Base-by-base conservation (phyloP, 495 filamentous ascomycete genomes). In the Lasiosphaeria hispida region DNA sequence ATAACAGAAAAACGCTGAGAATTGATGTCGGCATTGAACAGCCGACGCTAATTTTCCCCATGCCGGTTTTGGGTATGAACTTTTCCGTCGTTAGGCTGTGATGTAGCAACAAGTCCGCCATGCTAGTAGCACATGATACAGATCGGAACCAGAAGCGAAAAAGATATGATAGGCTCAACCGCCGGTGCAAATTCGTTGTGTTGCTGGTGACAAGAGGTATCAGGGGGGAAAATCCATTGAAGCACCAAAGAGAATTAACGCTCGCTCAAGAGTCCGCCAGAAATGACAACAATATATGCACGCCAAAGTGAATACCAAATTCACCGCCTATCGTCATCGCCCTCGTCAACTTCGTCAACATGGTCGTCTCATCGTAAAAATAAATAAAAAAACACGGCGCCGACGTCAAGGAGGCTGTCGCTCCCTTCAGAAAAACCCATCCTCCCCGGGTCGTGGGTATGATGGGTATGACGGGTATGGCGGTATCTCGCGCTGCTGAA, bases 301-400 rank as follows among this genome's bases (percentile, higher is more conserved):
- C 35, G 58, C 52, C 43, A 50, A n/a, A n/a, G 23, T 30, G 23
- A 57, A 53, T 45, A 30, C 34, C 45, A 17, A 5, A 15, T 15
- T 56, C 55, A 48, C 48, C 59, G 44, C 19, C 38, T 44, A 56
- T 59, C 48, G 34, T 60, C 41, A 63, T 60, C 61, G 54, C 55
- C 55, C 40, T 69, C 59, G 50, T 60, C 61, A 61, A 60, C 53
- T 40, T 48, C 59, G 44, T 65, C 59, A 54, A 57, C 47, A 58
- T 62, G 49, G 44, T 67, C 62, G 55, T 68, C 37, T 55, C 58
- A 42, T 65, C 59, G 38, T 60, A 53, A 48, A 38, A 48, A 38
- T 48, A 45, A 10, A 53, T 10, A 40, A n/a, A n/a, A n/a, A n/a
- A n/a, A n/a, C n/a, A 38, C 18, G 7, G 14, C 35, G 17, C 19